Percentiles rank a stretch among this genome's conserved stretches.
These are phyloP conservation scores for Sphaerobolus stellatus DNA, from an alignment of 1,284 basidiomycete genomes.

Conservation along the genomic window DNA sequence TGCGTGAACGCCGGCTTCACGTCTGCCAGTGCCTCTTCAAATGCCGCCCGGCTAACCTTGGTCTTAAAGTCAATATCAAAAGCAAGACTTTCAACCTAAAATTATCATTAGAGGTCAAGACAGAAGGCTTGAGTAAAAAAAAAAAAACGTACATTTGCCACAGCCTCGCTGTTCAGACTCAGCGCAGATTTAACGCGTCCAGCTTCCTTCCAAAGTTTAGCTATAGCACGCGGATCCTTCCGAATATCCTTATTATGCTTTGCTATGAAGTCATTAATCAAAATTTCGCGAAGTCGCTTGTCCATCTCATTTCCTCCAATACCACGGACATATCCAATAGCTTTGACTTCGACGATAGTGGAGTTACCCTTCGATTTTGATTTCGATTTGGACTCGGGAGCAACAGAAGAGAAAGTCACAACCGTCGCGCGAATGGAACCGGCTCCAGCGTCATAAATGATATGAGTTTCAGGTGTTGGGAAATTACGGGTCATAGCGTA, in stretches of 20 bases:
- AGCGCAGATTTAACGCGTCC: constrained; percentile 89
- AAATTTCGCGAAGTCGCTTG: constrained; percentile 77
- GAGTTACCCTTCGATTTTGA: constrained; percentile 48
- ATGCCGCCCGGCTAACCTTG: constrained; percentile 71
- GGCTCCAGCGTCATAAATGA: constrained; percentile 94
- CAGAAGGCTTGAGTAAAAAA: neutral
- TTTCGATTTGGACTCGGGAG: constrained; percentile 35
- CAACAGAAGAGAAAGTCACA: constrained; percentile 70
- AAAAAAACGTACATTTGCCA: constrained; percentile 55
- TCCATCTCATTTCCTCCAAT: constrained; percentile 86
- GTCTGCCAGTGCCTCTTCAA: constrained; percentile 74
- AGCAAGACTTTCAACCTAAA: constrained; percentile 82
- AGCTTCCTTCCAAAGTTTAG: constrained; percentile 93
- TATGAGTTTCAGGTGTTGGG: constrained; percentile 77
- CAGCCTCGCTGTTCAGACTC: constrained; percentile 87
- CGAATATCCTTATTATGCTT: constrained; percentile 65
- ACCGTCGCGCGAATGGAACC: constrained; percentile 86
- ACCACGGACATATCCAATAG: constrained; percentile 78
- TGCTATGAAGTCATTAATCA: constrained; percentile 74
- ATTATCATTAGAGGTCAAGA: constrained; percentile 15
- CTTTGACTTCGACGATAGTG: constrained; percentile 74
- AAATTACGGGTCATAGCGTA: constrained; percentile 96
- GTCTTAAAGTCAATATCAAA: constrained; percentile 90
- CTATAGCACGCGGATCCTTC: constrained; percentile 83
- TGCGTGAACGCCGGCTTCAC: constrained; percentile 61